Conservation (phyloP, 352 stramenopile genomes). For the Globisporangium apiculatum region DNA sequence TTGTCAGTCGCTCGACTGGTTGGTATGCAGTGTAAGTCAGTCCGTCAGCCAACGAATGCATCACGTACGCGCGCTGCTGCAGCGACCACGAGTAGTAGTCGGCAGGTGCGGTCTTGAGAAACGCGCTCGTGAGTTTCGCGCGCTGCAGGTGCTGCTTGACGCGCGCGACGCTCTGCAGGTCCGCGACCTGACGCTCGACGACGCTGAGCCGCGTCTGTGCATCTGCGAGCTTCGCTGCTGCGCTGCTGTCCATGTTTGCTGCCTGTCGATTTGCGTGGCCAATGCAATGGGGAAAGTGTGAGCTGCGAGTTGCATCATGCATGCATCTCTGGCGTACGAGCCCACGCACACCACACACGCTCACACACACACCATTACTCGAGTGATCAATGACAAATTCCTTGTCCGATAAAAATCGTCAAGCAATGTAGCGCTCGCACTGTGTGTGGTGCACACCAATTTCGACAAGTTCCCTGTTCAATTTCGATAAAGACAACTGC, state of each 20-base stretch:
- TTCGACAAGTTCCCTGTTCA: too few relatives aligned
- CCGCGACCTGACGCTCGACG: conserved; percentile 8
- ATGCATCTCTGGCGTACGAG: too few relatives aligned
- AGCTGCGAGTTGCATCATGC: too few relatives aligned
- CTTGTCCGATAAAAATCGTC: too few relatives aligned
- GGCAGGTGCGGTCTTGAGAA: conserved; percentile 51
- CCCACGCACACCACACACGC: too few relatives aligned
- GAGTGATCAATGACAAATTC: too few relatives aligned
- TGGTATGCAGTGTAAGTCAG: neutral
- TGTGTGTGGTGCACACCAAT: too few relatives aligned
- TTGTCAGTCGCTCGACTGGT: neutral
- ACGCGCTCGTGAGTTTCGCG: conserved; percentile 42
- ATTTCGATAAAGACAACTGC: too few relatives aligned
- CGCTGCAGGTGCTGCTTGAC: conserved; percentile 21
- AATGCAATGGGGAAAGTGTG: neutral
- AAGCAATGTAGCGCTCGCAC: too few relatives aligned
- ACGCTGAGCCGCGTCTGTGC: conserved; percentile 7
- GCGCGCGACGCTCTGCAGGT: conserved; percentile 11
- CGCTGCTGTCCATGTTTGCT: neutral
- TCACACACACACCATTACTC: too few relatives aligned
- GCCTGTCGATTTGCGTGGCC: too few relatives aligned
- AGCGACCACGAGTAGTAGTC: conserved; percentile 80
- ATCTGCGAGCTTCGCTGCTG: conserved; percentile 5
- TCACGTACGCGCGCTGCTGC: conserved; percentile 42
- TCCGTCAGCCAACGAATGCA: too few relatives aligned